A percentile compares a stretch with the other conserved stretches of the same genome.
Conservation (phyloP, 768 basidiomycete species). For the Tricholoma sp. region DNA sequence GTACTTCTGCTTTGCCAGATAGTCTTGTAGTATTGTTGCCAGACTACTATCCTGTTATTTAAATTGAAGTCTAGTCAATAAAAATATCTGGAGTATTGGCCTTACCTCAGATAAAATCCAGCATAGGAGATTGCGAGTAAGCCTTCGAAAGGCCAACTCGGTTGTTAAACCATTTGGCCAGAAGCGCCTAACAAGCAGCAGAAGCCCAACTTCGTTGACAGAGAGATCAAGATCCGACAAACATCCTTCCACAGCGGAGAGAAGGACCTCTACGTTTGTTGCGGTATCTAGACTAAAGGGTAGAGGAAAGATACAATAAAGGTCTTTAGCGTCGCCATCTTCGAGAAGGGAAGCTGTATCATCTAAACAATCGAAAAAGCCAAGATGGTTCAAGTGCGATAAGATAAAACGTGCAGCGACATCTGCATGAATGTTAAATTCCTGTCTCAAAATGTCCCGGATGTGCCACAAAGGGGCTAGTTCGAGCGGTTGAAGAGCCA, state of each 20-base stretch:
- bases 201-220: constrained; percentile 67
- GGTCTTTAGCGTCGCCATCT: constrained; percentile 25
- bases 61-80: neutral
- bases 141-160: constrained; percentile 60
- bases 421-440: constrained; percentile 54
- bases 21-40: constrained; percentile 62
- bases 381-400: constrained; percentile 54
- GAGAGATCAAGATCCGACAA: constrained; percentile 67
- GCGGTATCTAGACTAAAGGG: constrained; percentile 71
- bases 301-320: constrained; percentile 56
- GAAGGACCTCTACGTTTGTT: constrained; percentile 64
- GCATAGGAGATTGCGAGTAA: constrained; percentile 49
- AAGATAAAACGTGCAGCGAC: constrained; percentile 48
- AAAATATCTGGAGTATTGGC: neutral
- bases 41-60: constrained; percentile 56
- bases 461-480: constrained; percentile 54
- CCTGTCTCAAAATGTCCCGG: constrained; percentile 51
- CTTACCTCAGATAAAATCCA: constrained; percentile 75
- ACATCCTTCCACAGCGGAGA: constrained; percentile 66
- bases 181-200: constrained; percentile 61
- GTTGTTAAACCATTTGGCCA: constrained; percentile 75
- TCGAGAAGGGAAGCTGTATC: constrained; percentile 30
- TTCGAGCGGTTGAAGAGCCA: constrained; percentile 46
- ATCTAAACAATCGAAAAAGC: constrained; percentile 53
- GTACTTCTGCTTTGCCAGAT: constrained; percentile 47